Conservation (phyloP, 2,329 filamentous ascomycete genomes). For the Beauveria rudraprayagi region DNA sequence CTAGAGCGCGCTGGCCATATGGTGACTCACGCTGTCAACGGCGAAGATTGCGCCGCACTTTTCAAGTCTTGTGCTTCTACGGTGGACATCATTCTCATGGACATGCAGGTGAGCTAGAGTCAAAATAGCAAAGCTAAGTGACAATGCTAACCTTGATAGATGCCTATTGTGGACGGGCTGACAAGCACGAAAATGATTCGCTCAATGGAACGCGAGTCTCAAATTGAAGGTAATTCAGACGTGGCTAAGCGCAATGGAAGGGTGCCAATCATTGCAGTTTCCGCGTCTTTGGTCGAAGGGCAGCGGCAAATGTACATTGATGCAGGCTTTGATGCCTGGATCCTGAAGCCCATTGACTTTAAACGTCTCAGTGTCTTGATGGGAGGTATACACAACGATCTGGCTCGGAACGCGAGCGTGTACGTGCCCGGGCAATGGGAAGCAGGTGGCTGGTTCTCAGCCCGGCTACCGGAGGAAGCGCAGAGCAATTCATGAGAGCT, state of each 20-base stretch:
- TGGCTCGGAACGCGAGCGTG: slow-evolving; percentile 51
- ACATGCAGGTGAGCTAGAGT: slow-evolving; percentile 65
- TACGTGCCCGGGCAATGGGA: slow-evolving; percentile 74
- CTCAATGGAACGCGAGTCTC: slow-evolving; percentile 52
- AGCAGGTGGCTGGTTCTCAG: slow-evolving; percentile 70
- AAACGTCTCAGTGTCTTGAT: slow-evolving; percentile 62
- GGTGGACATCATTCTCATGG: slow-evolving; percentile 82
- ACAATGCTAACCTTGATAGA: slow-evolving; percentile 40
- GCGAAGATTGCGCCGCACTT: slow-evolving; percentile 69
- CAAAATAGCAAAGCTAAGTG: not conserved
- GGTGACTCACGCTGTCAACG: slow-evolving; percentile 68
- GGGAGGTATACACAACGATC: slow-evolving; percentile 56
- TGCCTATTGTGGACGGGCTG: slow-evolving; percentile 85
- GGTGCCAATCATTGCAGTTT: slow-evolving; percentile 79
- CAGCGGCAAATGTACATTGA: slow-evolving; percentile 62
- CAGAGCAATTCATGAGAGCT: not conserved
- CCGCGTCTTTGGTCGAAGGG: slow-evolving; percentile 68
- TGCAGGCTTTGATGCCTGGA: slow-evolving; percentile 83
- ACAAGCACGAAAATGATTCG: slow-evolving; percentile 78
- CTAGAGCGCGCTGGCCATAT: slow-evolving; percentile 68
- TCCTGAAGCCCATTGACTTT: slow-evolving; percentile 82
- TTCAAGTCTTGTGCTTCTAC: slow-evolving; percentile 54
- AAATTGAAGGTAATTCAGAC: slow-evolving; percentile 44
- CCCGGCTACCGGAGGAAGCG: slow-evolving; percentile 2
- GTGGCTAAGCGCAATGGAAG: slow-evolving; percentile 54